phyloP scores from a whole-genome alignment of 352 stramenopile species.

The Globisporangium viniferum region DNA sequence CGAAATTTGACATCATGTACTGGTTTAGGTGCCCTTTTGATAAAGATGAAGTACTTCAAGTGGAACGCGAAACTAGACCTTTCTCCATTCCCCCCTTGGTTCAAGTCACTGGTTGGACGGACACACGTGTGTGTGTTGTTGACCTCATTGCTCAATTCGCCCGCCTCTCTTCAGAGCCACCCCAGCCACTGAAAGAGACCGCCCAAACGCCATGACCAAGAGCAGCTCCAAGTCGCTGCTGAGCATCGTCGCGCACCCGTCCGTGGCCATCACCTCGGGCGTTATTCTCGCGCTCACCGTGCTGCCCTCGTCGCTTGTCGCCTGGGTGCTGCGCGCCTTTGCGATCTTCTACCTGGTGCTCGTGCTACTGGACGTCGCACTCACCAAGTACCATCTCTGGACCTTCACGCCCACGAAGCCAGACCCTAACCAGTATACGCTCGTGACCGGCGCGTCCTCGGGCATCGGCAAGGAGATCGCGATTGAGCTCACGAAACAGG shows the following conservation, averaged over 20 bases:
- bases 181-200: background rate
- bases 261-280: background rate
- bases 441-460: constrained; percentile 72
- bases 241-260: constrained; percentile 35
- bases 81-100: background rate
- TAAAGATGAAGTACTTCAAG: background rate
- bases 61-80: background rate
- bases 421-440: constrained; percentile 51
- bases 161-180: background rate
- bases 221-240: constrained; percentile 4
- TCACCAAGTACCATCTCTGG: constrained; percentile 54
- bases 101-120: background rate
- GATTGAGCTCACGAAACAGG: constrained; percentile 71
- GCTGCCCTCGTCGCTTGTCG: background rate
- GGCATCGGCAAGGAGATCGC: constrained; percentile 79
- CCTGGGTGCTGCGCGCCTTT: constrained; percentile 17
- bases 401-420: constrained; percentile 44
- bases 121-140: background rate
- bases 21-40: background rate
- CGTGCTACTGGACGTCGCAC: constrained; percentile 40
- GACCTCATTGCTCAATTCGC: background rate
- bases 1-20: background rate
- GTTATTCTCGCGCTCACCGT: constrained; percentile 30
- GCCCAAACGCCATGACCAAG: background rate
- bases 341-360: constrained; percentile 52